Base-by-base conservation (phyloP, 805 yeast species). In the Candida hungchunana region DNA sequence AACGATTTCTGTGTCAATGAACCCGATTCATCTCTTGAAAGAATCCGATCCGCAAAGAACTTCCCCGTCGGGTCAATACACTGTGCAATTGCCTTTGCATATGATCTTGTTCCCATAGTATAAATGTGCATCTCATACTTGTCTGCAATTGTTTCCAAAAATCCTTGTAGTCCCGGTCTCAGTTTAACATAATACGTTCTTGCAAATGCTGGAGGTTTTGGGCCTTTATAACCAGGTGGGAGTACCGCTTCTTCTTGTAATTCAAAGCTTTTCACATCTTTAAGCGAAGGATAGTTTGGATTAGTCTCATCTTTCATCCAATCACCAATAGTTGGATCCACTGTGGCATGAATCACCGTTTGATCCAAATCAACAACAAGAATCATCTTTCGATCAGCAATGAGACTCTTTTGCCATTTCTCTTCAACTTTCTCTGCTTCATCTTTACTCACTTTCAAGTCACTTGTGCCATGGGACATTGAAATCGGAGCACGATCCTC, bases 61-160 rank as follows among this genome's bases (percentile, higher is more conserved):
- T 69, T 67, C 2, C 94, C 95, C 13, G 73, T 77, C 0, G 98
- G 98, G 56, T 93, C 98, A 31, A 93, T 87, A 23, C 93, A 81
- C 39, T 78, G 77, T 21, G 97, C 94, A 44, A 93, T 85, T 18
- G 87, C 83, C 32, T 77, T 69, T 0, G 98, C 98, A 60, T 93
- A 93, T 19, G 90, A 80, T 47, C 96, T 68, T 5, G 98, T 93
- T 7, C 97, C 98, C 98, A 93, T 93, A 5, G 98, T 93, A 59
- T 93, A 93, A 26, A 93, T 85, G 55, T 93, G 98, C 68, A 93
- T 65, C 61, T 93, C 97, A 56, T 82, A 93, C 30, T 73, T 62
- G 31, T 79, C 60, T 6, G 81, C 64, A 32, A 86, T 73, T 31
- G 68, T 67, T 33, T 71, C 73, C 34, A 93, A 69, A 56, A 93